phyloP scores from a whole-genome alignment of 164 flowering plant genomes.

The Magnolia changhungtana region DNA sequence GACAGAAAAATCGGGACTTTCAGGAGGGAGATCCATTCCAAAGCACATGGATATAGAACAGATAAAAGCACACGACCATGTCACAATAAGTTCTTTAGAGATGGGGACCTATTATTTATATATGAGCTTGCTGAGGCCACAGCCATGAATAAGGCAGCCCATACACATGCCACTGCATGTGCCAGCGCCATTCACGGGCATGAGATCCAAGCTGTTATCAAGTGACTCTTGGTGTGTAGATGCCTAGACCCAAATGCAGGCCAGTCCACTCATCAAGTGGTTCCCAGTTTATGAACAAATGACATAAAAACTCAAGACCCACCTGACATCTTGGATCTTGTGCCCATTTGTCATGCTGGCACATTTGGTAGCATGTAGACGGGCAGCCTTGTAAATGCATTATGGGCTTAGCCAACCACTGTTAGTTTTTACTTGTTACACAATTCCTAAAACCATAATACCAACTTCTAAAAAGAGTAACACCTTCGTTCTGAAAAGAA shows the following conservation, averaged over 20 bases:
- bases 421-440: background rate
- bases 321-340: too few species aligned
- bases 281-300: background rate
- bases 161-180: background rate
- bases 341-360: too few species aligned
- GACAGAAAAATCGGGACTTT: too few species aligned
- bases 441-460: background rate
- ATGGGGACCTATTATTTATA: too few species aligned
- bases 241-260: background rate
- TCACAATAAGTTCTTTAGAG: too few species aligned
- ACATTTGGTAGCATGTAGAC: too few species aligned
- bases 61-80: too few species aligned
- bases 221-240: background rate
- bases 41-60: too few species aligned
- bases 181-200: background rate
- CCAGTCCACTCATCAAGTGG: background rate
- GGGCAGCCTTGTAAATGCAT: background rate
- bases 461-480: background rate
- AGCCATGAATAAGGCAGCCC: background rate
- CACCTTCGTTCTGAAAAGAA: background rate
- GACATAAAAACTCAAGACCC: too few species aligned
- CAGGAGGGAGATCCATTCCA: too few species aligned
- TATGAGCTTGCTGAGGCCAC: too few species aligned
- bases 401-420: background rate
- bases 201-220: background rate